Base-by-base conservation (phyloP, 2,329 filamentous ascomycete species). In the Aspergillus unguis region DNA sequence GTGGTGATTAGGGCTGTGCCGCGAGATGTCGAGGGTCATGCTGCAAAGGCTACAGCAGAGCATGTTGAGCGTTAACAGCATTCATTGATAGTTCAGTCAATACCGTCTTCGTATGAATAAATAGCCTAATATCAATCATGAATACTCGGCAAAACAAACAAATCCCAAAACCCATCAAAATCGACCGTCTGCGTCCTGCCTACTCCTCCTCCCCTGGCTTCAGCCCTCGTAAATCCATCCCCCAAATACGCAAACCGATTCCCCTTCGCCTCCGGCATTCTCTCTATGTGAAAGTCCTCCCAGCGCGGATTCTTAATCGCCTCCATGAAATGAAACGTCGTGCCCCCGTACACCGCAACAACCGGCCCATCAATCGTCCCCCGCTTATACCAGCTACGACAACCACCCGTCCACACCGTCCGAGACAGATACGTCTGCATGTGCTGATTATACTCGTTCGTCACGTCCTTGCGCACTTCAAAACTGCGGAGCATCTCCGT, bases 271-370 rank as follows among this genome's bases (percentile, higher is more conserved):
- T 69, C 2, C 68, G 67, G 65, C 0, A 78, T 62, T 40, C 80
- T 77, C 61, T 75, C 69, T 55, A 80, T 80, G 50, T 79, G 72
- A 65, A 74, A 83, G 50, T 83, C 80, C 60, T 83, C 80, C 80
- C 80, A 83, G 9, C 80, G 67, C 1, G 80, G 80, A 27, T 58
- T 53, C 36, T 58, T 54, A n/a, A 58, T 38, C 5, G 48, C 53
- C 9, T 56, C 53, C 35, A 56, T 43, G n/a, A 56, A 49, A 33
- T 58, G 56, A 42, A 58, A 54, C 29, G 51, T 46, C 1, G 53
- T 50, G 6, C 56, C 53, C 2, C 61, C 60, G 53, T 63, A 77
- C 68, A 37, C 78, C 67, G 60, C 76, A 75, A 25, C 76, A 25
- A 82, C 78, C 1, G 75, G 74, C 0, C 76, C 78, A 32, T 75